phyloP scores from a whole-genome alignment of 192 early-diverging fungal genomes.

The Entrophospora sp. region DNA sequence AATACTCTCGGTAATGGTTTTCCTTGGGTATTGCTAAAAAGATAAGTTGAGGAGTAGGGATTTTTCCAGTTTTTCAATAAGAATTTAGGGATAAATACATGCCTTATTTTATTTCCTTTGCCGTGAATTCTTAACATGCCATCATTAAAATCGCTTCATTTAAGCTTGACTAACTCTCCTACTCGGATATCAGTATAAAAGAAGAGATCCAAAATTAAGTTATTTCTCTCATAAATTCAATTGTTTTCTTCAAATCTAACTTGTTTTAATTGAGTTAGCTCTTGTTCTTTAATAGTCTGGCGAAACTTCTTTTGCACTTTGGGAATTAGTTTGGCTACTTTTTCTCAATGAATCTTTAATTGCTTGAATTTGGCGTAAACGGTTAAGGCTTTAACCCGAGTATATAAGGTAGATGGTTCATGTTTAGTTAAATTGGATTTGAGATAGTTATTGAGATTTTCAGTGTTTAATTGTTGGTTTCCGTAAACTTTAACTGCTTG shows the following conservation, averaged over 20 bases:
- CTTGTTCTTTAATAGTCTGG: neutral
- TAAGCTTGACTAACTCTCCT: neutral
- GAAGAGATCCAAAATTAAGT: neutral
- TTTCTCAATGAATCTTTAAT: neutral
- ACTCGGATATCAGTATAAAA: neutral
- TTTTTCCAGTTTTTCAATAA: neutral
- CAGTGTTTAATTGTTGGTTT: neutral
- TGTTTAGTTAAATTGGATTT: constrained; percentile 1
- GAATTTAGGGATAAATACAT: neutral
- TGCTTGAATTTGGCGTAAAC: neutral
- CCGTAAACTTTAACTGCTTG: neutral
- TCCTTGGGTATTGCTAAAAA: neutral
- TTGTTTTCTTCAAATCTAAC: neutral
- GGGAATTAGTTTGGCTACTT: neutral
- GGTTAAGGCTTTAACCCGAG: neutral
- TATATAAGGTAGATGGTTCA: neutral
- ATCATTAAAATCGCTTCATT: neutral
- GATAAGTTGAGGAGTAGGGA: neutral
- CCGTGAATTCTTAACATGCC: neutral
- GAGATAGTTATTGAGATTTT: neutral
- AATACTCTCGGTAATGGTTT: neutral
- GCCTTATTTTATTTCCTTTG: neutral
- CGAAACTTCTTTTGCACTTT: neutral
- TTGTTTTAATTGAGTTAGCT: neutral
- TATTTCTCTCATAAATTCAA: neutral